A percentile compares a stretch with the other conserved stretches of the same genome.
These are phyloP conservation scores for Chaetomium cochliodes DNA, from an alignment of 495 filamentous ascomycete species.

Conservation along the genomic window DNA sequence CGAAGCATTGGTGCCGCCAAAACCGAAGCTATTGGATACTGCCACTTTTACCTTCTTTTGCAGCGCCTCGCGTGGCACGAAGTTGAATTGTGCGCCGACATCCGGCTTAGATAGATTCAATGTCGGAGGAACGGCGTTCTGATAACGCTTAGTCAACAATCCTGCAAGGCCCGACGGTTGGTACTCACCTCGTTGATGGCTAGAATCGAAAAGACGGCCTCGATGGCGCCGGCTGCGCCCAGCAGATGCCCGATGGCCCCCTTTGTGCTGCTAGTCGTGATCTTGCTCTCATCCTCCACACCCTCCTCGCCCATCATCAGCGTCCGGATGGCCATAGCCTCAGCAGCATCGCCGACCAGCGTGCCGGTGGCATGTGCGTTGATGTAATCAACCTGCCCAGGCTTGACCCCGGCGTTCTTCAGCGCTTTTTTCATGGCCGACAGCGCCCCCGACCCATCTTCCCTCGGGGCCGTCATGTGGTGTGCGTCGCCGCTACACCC, in stretches of 20 bases:
- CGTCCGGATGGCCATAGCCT: constrained; percentile 77
- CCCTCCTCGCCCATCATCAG: constrained; percentile 76
- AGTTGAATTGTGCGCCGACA: constrained; percentile 80
- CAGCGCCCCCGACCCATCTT: constrained; percentile 75
- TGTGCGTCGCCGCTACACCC: constrained; percentile 83
- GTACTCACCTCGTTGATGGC: constrained; percentile 70
- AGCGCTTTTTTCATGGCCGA: constrained; percentile 84
- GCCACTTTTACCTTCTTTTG: constrained; percentile 68
- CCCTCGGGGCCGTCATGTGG: constrained; percentile 86
- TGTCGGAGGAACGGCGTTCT: constrained; percentile 85
- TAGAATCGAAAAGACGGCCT: constrained; percentile 79
- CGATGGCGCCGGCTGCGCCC: constrained; percentile 84
- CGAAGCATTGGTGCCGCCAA: constrained; percentile 93
- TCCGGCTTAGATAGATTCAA: constrained; percentile 72
- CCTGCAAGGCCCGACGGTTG: neutral
- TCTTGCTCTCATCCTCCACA: constrained; percentile 55
- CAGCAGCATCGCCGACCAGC: constrained; percentile 77
- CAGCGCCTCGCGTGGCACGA: constrained; percentile 71
- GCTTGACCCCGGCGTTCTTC: constrained; percentile 65
- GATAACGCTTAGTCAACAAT: constrained; percentile 28
- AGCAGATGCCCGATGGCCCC: constrained; percentile 90
- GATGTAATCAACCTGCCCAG: constrained; percentile 78
- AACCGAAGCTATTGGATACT: constrained; percentile 94
- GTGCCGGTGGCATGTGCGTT: constrained; percentile 96
- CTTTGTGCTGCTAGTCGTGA: constrained; percentile 91